Evolutionary conservation across 2,329 filamentous ascomycete species (phyloP), one percentile per base, ranked within the genome.

Genomic region (Helotiales sp.): DNA sequence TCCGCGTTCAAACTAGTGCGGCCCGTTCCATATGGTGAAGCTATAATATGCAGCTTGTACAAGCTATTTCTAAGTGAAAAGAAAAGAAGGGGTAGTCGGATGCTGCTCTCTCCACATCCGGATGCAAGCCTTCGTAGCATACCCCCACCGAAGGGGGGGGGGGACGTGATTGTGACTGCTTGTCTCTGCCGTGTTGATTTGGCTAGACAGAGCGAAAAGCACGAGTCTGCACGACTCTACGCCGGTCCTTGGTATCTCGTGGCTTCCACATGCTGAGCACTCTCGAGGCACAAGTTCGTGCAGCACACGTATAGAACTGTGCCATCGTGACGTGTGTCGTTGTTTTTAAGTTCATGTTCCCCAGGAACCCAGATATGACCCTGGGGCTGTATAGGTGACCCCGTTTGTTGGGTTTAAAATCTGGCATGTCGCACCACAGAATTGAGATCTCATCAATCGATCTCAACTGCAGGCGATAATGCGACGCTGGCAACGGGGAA

Each of bases 361-460:
- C 17, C 20, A 37, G 54, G 4, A 40, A 24, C 5, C 22, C 24
- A 26, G 6, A 43, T 60, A 60, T 60, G 47, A 6, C 17, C 17
- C 57, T 32, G 26, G 37, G 57, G 24, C 20, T 17, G 24, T 28
- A 47, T 60, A 60, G 22, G 4, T 60, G 57, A 60, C 2, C 57
- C 57, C 34, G 37, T 8, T 6, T 60, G 37, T 20, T 60, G 57
- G 57, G 24, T n/a, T 30, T 6, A 28, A 22, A 26, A 13, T 26
- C 24, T 47, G 17, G 37, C 20, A 47, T n/a, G 37, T 60, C 24
- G 34, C 40, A 32, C 57, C 15, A 45, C 22, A 26, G 37, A 13
- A 60, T 47, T 24, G 57, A 60, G 37, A 47, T 60, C 37, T 47
- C 26, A 47, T 45, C 57, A 37, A 45, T 45, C 55, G 55, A 59